Evolutionary conservation across 768 basidiomycete species (phyloP).

Genomic region (Lactifluus hygrophoroides): DNA sequence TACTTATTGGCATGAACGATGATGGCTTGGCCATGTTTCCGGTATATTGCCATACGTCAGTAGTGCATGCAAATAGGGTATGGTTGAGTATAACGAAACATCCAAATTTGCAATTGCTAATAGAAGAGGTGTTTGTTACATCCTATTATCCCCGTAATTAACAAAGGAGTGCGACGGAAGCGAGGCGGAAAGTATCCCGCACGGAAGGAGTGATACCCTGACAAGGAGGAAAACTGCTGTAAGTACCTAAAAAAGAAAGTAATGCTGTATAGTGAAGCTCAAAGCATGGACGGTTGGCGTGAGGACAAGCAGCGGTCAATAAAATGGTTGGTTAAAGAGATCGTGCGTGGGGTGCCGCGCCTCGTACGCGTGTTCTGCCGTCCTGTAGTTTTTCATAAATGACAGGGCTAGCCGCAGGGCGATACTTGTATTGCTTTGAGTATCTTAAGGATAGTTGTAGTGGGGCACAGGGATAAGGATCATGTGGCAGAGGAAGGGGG

Average conservation of each 20-base stretch:
- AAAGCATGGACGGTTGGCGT: not conserved
- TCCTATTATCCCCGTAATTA: not conserved
- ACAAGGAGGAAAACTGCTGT: not conserved
- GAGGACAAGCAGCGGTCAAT: not conserved
- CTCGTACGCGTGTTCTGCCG: conserved; percentile 60
- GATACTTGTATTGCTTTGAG: conserved; percentile 71
- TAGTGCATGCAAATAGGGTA: not conserved
- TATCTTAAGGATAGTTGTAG: conserved; percentile 41
- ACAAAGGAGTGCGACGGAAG: not conserved
- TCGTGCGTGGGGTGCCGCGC: conserved; percentile 40
- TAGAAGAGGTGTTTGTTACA: not conserved
- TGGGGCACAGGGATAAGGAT: not conserved
- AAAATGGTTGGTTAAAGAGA: not conserved
- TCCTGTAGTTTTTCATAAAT: conserved; percentile 70
- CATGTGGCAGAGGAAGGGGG: not conserved
- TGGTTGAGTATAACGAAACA: not conserved
- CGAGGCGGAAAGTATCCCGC: not conserved
- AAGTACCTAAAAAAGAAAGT: not conserved
- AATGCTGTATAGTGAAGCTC: not conserved
- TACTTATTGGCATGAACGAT: not conserved
- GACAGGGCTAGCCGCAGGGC: conserved; percentile 79
- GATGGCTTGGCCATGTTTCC: not conserved
- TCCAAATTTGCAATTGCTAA: not conserved
- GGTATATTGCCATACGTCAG: not conserved
- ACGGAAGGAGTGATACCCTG: not conserved